A percentile compares a stretch with the other conserved stretches of the same genome.
Evolutionary conservation across 176 grass and related monocot species (phyloP).

Genomic region (Paspalum notatum): DNA sequence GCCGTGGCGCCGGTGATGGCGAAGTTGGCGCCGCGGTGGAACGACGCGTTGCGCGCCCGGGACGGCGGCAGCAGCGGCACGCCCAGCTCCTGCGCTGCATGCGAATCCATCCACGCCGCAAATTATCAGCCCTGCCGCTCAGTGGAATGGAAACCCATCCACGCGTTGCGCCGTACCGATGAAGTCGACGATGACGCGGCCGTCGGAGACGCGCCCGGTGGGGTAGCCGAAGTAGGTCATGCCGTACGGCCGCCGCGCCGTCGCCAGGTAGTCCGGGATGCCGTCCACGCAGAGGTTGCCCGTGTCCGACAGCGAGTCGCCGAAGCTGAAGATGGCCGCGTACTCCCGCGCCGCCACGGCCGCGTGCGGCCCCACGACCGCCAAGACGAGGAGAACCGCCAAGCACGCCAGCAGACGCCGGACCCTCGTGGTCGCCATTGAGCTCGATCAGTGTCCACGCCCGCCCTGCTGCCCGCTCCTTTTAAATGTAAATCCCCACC

Average conservation of each 20-base stretch:
- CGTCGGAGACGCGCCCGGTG: slow-evolving; percentile 79
- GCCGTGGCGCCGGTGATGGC: slow-evolving; percentile 48
- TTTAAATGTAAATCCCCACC: no score
- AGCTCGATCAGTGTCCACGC: not conserved
- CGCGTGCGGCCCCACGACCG: not conserved
- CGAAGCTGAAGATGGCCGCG: slow-evolving; percentile 81
- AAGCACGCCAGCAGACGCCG: not conserved
- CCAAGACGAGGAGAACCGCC: slow-evolving; percentile 28
- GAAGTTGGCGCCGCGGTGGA: slow-evolving; percentile 51
- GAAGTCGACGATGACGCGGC: slow-evolving; percentile 72
- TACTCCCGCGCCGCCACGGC: slow-evolving; percentile 49
- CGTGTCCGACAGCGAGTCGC: slow-evolving; percentile 68
- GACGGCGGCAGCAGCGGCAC: slow-evolving; percentile 51
- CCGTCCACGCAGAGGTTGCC: slow-evolving; percentile 74
- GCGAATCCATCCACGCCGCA: no score
- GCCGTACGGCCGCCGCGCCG: slow-evolving; percentile 69
- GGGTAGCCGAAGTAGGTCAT: slow-evolving; percentile 77
- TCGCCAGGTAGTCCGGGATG: slow-evolving; percentile 73
- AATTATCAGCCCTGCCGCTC: no score
- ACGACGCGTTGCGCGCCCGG: slow-evolving; percentile 41
- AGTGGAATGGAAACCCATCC: not conserved
- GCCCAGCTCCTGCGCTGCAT: slow-evolving; percentile 41
- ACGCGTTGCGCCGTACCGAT: slow-evolving; percentile 48
- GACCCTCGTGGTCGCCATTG: slow-evolving; percentile 10
- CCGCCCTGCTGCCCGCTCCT: not conserved